Evolutionary conservation across 2,329 filamentous ascomycete species (phyloP), one percentile per base, ranked within the genome.

Genomic region (Hymenoscyphus repandus): DNA sequence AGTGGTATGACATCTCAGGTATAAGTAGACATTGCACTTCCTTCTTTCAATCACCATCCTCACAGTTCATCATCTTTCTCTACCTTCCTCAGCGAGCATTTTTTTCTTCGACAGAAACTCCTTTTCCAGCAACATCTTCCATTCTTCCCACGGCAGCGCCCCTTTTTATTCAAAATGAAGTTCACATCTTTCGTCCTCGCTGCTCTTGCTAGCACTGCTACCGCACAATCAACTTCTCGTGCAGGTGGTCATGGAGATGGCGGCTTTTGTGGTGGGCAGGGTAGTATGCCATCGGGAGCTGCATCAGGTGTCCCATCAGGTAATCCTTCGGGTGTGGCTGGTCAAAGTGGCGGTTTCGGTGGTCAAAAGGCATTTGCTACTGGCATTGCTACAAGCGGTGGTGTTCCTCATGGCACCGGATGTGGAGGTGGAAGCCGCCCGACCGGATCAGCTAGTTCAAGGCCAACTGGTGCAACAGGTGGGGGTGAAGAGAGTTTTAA

Each of bases 41-140:
- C 20, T 15, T 30, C 40, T 15, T 7, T n/a, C 30, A 3, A 43
- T 3, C 40, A 11, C 17, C 40, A 27, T 31, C 40, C 22, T 42
- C 40, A 27, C 40, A 43, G 20, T 43, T 43, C 22, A 22, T 30
- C 47, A n/a, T 41, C 27, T n/a, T 18, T 18, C n/a, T 31, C 22
- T 30, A 17, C 33, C 33, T 36, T 43, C n/a, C 27, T 31, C n/a
- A 37, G 41, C 30, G 30, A 32, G 30, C 40, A 32, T 43, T 43
- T 20, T n/a, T 31, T 43, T 43, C 22, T 43, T 43, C 13, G 40
- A 43, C 40, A 32, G 40, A 43, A 32, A 30, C 22, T 43, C 40
- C 32, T 43, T 27, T 43, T 43, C n/a, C 6, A 30, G 15, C 22
- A 13, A 30, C 22, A 31, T 43, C 27, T 43, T 43, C 13, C 22